These are phyloP conservation scores for Leucaena leucocephala DNA, from an alignment of 306 rosid species.

Conservation along the genomic window DNA sequence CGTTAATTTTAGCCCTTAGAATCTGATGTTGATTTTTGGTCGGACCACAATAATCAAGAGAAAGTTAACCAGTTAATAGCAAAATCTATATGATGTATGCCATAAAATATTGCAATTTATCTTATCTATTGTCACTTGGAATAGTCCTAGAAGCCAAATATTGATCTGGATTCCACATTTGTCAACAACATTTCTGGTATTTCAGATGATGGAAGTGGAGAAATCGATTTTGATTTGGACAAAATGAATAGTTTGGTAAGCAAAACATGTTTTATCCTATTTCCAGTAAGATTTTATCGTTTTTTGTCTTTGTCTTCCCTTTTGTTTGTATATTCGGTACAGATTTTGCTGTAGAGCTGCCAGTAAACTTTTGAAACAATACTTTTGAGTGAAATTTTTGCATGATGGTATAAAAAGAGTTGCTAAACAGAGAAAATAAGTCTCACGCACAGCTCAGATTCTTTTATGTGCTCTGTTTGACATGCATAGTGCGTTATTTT, in stretches of 20 bases:
- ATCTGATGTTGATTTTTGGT: too few relatives aligned
- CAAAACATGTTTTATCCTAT: neutral
- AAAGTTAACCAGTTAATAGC: slow-evolving; percentile 19
- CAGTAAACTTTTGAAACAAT: neutral
- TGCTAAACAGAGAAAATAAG: neutral
- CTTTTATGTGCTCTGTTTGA: neutral
- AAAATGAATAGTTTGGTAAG: too few relatives aligned
- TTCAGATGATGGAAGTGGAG: slow-evolving; percentile 52
- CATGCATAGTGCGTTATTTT: too few relatives aligned
- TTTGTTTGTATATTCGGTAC: too few relatives aligned
- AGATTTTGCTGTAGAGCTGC: neutral
- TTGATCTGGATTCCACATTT: slow-evolving; percentile 16
- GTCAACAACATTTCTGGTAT: slow-evolving; percentile 35
- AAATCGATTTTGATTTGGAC: slow-evolving; percentile 39
- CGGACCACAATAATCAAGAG: too few relatives aligned
- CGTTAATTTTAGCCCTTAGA: slow-evolving; percentile 17
- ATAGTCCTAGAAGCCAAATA: neutral
- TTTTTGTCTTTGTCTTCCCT: neutral
- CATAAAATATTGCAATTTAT: neutral
- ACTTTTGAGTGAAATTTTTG: neutral
- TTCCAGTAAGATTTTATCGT: too few relatives aligned
- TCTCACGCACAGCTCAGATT: neutral
- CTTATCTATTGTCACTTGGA: slow-evolving; percentile 25
- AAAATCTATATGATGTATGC: neutral
- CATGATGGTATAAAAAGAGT: neutral